phyloP scores from a whole-genome alignment of 768 basidiomycete species.

The Postia placenta region DNA sequence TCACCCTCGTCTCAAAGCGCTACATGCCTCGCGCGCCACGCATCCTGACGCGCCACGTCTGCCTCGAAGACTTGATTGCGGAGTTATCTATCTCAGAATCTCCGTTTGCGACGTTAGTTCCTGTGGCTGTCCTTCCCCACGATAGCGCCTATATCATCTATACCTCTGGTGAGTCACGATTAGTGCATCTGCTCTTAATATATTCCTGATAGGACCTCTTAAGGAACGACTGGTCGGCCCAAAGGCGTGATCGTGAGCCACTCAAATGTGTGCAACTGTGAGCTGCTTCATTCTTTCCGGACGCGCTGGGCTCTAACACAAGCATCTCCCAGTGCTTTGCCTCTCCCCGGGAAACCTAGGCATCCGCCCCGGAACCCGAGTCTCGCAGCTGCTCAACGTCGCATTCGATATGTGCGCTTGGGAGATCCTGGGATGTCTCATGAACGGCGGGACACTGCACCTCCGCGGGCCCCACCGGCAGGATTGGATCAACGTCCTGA shows the following conservation, averaged over 20 bases:
- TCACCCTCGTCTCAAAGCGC: slow-evolving; percentile 36
- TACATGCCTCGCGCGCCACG: slow-evolving; percentile 11
- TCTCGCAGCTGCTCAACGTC: slow-evolving; percentile 57
- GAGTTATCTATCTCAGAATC: slow-evolving; percentile 10
- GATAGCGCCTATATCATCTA: slow-evolving; percentile 56
- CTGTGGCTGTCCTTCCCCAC: slow-evolving; percentile 27
- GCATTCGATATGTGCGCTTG: slow-evolving; percentile 67
- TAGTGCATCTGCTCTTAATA: neutral
- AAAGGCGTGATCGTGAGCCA: slow-evolving; percentile 60
- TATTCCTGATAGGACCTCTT: slow-evolving; percentile 3
- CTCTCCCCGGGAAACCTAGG: slow-evolving; percentile 48
- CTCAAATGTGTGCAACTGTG: slow-evolving; percentile 50
- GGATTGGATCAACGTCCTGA: slow-evolving; percentile 44
- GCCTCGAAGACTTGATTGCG: slow-evolving; percentile 17
- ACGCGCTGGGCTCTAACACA: neutral
- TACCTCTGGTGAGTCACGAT: slow-evolving; percentile 41
- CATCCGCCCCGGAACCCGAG: slow-evolving; percentile 48
- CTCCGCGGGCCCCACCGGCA: slow-evolving; percentile 44
- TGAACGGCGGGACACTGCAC: slow-evolving; percentile 47
- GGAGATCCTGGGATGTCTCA: slow-evolving; percentile 49
- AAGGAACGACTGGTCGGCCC: slow-evolving; percentile 50
- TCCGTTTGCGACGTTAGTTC: neutral
- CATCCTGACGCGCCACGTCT: slow-evolving; percentile 1
- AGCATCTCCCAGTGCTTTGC: slow-evolving; percentile 30
- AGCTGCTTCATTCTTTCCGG: slow-evolving; percentile 13